These are phyloP conservation scores for Heterobasidion annosum DNA, from an alignment of 1,284 basidiomycete genomes.

Conservation along the genomic window DNA sequence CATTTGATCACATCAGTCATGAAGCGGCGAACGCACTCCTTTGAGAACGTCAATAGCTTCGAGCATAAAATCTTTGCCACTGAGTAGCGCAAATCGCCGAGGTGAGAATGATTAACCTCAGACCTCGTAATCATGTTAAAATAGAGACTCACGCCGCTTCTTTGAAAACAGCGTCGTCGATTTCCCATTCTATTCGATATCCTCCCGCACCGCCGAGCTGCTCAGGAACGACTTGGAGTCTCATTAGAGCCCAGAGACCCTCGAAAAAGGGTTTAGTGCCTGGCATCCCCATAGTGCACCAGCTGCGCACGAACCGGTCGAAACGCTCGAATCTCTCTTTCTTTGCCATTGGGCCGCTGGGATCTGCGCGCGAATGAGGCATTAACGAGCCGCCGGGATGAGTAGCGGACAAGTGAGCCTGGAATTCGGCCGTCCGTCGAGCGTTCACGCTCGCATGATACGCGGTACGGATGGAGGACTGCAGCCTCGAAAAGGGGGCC, in stretches of 20 bases:
- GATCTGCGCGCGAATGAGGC: slow-evolving; percentile 57
- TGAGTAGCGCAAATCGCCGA: slow-evolving; percentile 21
- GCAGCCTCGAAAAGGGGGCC: slow-evolving; percentile 66
- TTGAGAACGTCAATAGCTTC: slow-evolving; percentile 76
- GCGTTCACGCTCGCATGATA: slow-evolving; percentile 66
- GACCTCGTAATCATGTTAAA: slow-evolving; percentile 10
- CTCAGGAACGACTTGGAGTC: slow-evolving; percentile 64
- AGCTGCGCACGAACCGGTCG: slow-evolving; percentile 59
- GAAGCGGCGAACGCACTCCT: slow-evolving; percentile 44
- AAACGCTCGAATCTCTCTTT: slow-evolving; percentile 69
- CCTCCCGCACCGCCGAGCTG: slow-evolving; percentile 64
- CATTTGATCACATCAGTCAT: slow-evolving; percentile 1
- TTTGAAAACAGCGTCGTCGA: slow-evolving; percentile 79
- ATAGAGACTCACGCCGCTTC: slow-evolving; percentile 62
- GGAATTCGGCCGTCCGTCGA: slow-evolving; percentile 65
- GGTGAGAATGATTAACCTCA: slow-evolving; percentile 8
- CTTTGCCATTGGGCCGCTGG: slow-evolving; percentile 46
- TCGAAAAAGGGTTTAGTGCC: slow-evolving; percentile 76
- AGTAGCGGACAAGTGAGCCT: slow-evolving; percentile 64
- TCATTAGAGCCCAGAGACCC: slow-evolving; percentile 65
- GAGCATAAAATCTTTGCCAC: slow-evolving; percentile 78
- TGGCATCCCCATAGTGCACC: slow-evolving; percentile 76
- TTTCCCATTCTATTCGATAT: slow-evolving; percentile 64
- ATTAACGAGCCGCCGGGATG: slow-evolving; percentile 64
- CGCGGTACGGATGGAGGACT: slow-evolving; percentile 67